These are phyloP conservation scores for Hevea brasiliensis DNA, from an alignment of 345 rosid species.

Conservation along the genomic window DNA sequence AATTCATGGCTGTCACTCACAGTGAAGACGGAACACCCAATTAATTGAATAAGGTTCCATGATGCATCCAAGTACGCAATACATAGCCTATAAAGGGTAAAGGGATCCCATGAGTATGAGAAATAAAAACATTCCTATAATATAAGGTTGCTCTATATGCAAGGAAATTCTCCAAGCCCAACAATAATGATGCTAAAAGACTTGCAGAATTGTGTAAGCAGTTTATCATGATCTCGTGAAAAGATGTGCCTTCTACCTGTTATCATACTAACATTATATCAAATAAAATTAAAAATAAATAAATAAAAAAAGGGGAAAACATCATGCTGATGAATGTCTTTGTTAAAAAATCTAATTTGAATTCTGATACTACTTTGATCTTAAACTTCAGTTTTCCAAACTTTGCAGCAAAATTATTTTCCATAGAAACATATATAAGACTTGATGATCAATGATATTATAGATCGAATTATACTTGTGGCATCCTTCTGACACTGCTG, in stretches of 20 bases:
- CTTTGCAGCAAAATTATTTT: neutral
- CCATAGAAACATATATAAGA: neutral
- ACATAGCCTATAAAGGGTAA: constrained; percentile 48
- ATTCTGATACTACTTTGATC: neutral
- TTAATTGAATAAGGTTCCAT: constrained; percentile 60
- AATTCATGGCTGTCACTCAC: constrained; percentile 42
- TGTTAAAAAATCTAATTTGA: neutral
- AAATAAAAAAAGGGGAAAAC: neutral
- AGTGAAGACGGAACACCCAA: constrained; percentile 46
- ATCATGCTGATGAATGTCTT: neutral
- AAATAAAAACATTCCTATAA: neutral
- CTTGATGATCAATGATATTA: neutral
- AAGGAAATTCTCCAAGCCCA: neutral
- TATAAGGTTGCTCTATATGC: neutral
- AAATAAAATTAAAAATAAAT: neutral
- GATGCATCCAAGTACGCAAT: constrained; percentile 64
- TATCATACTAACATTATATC: neutral
- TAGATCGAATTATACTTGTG: constrained; percentile 45
- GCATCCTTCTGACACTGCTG: constrained; percentile 53
- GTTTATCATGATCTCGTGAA: neutral
- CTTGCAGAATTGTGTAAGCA: neutral
- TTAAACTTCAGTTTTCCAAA: neutral
- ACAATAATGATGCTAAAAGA: neutral
- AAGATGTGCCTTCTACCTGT: neutral
- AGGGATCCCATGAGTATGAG: constrained; percentile 17